phyloP scores from a whole-genome alignment of 1,139 yeast species.

The Debaryomyces fabryi region DNA sequence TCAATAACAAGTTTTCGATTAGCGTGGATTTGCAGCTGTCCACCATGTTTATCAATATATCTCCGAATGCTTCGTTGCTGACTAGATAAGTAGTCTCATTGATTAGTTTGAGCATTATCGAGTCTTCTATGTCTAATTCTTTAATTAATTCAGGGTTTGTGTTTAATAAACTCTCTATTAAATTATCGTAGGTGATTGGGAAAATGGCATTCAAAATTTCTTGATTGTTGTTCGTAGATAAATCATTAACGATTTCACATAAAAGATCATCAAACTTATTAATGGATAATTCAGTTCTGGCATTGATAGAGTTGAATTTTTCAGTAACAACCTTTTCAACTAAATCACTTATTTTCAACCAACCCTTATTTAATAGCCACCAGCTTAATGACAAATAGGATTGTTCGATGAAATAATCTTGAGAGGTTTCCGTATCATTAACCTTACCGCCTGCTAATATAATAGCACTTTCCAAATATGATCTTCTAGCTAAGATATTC shows the following conservation, averaged over 20 bases:
- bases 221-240: conserved; percentile 20
- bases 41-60: conserved; percentile 34
- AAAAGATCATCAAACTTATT: conserved; percentile 52
- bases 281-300: conserved; percentile 69
- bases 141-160: conserved; percentile 48
- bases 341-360: conserved; percentile 58
- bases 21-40: conserved; percentile 33
- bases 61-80: conserved; percentile 33
- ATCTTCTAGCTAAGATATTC: conserved; percentile 83
- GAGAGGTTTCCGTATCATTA: conserved; percentile 21
- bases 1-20: conserved; percentile 28
- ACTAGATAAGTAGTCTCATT: conserved; percentile 45
- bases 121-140: conserved; percentile 41
- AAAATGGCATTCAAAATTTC: conserved; percentile 37
- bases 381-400: conserved; percentile 86
- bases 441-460: conserved; percentile 55
- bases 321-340: conserved; percentile 61
- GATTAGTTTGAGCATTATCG: conserved; percentile 47
- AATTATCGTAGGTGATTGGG: conserved; percentile 44
- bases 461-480: conserved; percentile 79
- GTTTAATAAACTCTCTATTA: conserved; percentile 47
- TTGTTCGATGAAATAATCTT: conserved; percentile 66
- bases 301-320: conserved; percentile 66
- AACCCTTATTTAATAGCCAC: conserved; percentile 93
- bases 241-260: conserved; percentile 21